These are phyloP conservation scores for Cutaneotrichosporon arboriforme DNA, from an alignment of 1,284 basidiomycete genomes.

Conservation along the genomic window DNA sequence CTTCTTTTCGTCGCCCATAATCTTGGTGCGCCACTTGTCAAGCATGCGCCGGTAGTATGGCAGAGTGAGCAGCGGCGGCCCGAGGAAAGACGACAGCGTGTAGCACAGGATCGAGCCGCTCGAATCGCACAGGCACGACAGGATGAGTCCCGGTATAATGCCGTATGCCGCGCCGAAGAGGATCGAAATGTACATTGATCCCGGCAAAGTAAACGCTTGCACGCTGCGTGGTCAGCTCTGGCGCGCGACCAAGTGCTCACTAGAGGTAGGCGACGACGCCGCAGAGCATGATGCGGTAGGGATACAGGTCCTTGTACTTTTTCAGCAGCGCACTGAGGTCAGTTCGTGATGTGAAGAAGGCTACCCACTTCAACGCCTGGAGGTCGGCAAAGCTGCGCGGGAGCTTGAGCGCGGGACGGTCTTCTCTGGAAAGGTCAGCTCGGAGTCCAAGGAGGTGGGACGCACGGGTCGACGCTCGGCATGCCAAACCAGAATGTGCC, in stretches of 20 bases:
- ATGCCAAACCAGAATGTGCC: constrained; percentile 71
- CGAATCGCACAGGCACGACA: constrained; percentile 89
- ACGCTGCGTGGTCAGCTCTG: constrained; percentile 56
- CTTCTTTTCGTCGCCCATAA: constrained; percentile 46
- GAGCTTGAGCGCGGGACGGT: constrained; percentile 66
- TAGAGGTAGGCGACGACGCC: constrained; percentile 87
- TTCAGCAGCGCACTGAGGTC: constrained; percentile 58
- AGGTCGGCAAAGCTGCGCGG: constrained; percentile 78
- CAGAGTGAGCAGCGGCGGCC: constrained; percentile 76
- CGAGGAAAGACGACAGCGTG: constrained; percentile 79
- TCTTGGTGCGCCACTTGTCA: constrained; percentile 46
- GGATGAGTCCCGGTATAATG: constrained; percentile 75
- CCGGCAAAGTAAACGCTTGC: constrained; percentile 93
- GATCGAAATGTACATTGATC: constrained; percentile 97
- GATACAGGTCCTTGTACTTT: constrained; percentile 81
- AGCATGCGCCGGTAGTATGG: constrained; percentile 61
- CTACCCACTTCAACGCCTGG: constrained; percentile 63
- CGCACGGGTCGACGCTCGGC: constrained; percentile 70
- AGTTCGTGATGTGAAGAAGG: too few species aligned
- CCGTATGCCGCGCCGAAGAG: constrained; percentile 95
- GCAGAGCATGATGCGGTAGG: constrained; percentile 70
- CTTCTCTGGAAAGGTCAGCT: constrained; percentile 54
- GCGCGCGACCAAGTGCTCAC: constrained; percentile 50
- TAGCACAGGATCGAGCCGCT: constrained; percentile 90
- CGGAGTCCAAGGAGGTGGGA: too few species aligned